Evolutionary conservation across 208 protist species (phyloP), one percentile per base, ranked within the genome.

Genomic region (Zelonia costaricensis): DNA sequence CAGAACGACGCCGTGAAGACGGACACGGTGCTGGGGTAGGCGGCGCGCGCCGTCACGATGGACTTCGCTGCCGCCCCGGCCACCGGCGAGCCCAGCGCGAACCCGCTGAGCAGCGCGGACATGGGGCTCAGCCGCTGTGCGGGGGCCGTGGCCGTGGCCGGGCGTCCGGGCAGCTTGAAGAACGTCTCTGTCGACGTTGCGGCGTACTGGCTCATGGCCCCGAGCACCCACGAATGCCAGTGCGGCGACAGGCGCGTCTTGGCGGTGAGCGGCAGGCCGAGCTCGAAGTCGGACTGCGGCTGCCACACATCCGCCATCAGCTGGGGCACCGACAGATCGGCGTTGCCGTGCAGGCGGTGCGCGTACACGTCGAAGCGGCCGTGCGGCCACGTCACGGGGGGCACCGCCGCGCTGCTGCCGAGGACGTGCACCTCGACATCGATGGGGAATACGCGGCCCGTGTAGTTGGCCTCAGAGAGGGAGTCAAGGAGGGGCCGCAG

Each of bases 181-280:
- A 12, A 15, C 8, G 57, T n/a, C n/a, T 61, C 25, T 0, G 52
- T n/a, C 2, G 56, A 52, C 25, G 39, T 18, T n/a, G 44, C 0
- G 8, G 36, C 42, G 54, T 91, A 88, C 12, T 42, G 28, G 3
- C 12, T 12, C 1, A 93, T 18, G 12, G 73, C 80, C 8, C 61
- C 33, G 25, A 63, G 4, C 18, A 72, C 30, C 85, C 81, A 91
- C 18, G 49, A 51, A 45, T 80, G 82, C 86, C 86, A 95, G 23
- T 75, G 42, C 25, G 49, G 62, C 0, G 80, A 84, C 22, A 91
- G 56, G 10, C 31, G 52, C 0, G 63, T 56, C 33, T 76, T 62
- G 6, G 81, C 69, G 15, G 88, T 80, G n/a, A 95, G 56, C 46
- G 87, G 81, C 27, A 82, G 40, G 16, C 53, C 78, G 9, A 90